Evolutionary conservation across 768 basidiomycete genomes (phyloP), one percentile per base, ranked within the genome.

Genomic region (Rhodotorula kratochvilovae): DNA sequence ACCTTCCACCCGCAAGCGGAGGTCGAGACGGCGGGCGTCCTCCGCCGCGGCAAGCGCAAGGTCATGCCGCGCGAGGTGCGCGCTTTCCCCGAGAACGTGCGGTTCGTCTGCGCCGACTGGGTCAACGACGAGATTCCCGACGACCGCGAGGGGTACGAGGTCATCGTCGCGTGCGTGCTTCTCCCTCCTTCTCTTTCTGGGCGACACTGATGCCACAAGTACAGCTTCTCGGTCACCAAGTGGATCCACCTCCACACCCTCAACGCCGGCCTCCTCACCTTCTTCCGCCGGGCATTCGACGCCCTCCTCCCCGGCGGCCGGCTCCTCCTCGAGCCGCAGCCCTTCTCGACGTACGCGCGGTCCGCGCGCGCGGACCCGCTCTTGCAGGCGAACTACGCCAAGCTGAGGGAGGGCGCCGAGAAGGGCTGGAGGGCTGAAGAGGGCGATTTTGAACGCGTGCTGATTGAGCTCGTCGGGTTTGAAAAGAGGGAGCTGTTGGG

Each of bases 201-300:
- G n/a, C n/a, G n/a, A n/a, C n/a, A n/a, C n/a, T n/a, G n/a, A n/a
- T n/a, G n/a, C n/a, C n/a, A n/a, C n/a, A n/a, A n/a, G n/a, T 25
- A 6, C 77, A 92, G 91, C 2, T 87, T 95, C 74, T 94, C 92
- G 0, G 81, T 94, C 55, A 86, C 91, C 0, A 95, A 93, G 80
- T 95, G 92, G 92, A 90, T 94, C 42, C 92, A 95, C 79, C 82
- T 95, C 17, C 88, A 92, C 73, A 82, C 83, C 19, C 89, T 89
- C 17, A 92, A 96, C 76, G 85, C 85, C 1, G 92, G 87, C 0
- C 76, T 95, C n/a, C 74, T 79, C 46, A 68, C 73, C 0, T 91
- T 93, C 79, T 94, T 95, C 77, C 81, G 78, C 5, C 85, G 87
- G 53, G 85, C 88, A 1, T 81, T 86, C 72, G 76, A 79, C 36